Evolutionary conservation across 2,329 filamentous ascomycete species (phyloP).

Genomic region (Corinectria fuckeliana): DNA sequence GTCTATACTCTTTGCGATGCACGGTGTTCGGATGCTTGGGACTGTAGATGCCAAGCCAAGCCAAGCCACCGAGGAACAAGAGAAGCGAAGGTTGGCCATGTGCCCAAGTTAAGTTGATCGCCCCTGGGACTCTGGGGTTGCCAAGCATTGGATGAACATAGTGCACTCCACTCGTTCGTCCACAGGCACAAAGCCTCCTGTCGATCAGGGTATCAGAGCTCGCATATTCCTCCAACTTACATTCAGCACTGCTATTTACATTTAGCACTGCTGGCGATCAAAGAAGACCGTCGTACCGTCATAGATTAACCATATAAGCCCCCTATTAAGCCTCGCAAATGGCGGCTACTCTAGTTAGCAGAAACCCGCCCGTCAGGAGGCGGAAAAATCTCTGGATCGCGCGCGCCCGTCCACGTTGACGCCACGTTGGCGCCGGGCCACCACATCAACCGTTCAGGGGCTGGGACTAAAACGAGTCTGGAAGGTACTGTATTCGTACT

Average conservation of each 20-base stretch:
- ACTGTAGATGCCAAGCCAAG: neutral
- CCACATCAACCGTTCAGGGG: slow-evolving; percentile 35
- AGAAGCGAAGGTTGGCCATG: neutral
- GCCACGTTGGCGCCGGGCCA: slow-evolving; percentile 23
- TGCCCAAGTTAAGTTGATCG: neutral
- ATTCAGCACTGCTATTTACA: no score
- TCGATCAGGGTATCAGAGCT: slow-evolving; percentile 3
- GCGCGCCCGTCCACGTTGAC: slow-evolving; percentile 3
- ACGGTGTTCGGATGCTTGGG: neutral
- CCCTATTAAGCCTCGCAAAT: slow-evolving; percentile 2
- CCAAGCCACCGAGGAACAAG: slow-evolving; percentile 1
- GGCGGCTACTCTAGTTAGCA: neutral
- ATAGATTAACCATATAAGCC: neutral
- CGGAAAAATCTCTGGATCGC: slow-evolving; percentile 16
- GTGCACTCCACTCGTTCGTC: neutral
- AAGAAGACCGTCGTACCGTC: no score
- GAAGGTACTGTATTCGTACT: no score
- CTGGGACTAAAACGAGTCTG: slow-evolving; percentile 10
- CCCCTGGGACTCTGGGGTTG: neutral
- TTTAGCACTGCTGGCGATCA: no score
- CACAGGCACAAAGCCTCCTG: slow-evolving; percentile 1
- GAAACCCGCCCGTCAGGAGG: neutral
- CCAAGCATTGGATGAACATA: neutral
- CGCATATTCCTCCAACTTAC: no score
- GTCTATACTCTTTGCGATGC: neutral